These are phyloP conservation scores for Rhododendron ferrugineum DNA, from an alignment of 148 eudicot genomes.

Conservation along the genomic window DNA sequence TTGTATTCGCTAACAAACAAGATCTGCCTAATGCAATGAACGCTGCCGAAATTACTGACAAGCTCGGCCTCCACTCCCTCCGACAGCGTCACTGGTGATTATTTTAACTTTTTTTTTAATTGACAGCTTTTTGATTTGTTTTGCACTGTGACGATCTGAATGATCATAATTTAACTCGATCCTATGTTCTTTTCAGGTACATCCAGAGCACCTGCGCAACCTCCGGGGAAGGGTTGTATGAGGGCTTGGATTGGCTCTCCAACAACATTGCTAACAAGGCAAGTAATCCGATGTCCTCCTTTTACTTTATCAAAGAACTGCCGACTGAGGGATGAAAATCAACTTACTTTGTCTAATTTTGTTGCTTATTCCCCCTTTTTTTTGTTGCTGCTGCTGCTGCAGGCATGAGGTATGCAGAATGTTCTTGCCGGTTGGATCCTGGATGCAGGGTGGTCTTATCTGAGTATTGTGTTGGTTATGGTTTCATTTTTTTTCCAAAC, in stretches of 20 bases:
- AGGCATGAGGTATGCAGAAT: conserved; percentile 16
- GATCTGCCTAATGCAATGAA: conserved; percentile 83
- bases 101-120: not conserved
- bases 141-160: not conserved
- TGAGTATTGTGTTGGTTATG: not conserved
- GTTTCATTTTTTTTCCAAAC: not conserved
- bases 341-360: not conserved
- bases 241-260: conserved; percentile 77
- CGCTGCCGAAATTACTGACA: conserved; percentile 74
- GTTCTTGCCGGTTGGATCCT: conserved; percentile 9
- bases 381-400: not conserved
- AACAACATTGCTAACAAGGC: conserved; percentile 75
- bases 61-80: conserved; percentile 73
- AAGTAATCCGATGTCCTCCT: not conserved
- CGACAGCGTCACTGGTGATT: conserved; percentile 69
- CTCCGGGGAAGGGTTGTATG: conserved; percentile 69
- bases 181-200: conserved; percentile 37
- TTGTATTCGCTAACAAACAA: conserved; percentile 75
- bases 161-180: not conserved
- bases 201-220: conserved; percentile 81
- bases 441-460: conserved; percentile 24
- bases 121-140: not conserved
- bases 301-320: not conserved
- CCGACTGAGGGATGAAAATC: not conserved
- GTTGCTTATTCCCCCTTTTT: not conserved